Base-by-base conservation (phyloP, 495 filamentous ascomycete genomes). In the Neurospora intermedia region DNA sequence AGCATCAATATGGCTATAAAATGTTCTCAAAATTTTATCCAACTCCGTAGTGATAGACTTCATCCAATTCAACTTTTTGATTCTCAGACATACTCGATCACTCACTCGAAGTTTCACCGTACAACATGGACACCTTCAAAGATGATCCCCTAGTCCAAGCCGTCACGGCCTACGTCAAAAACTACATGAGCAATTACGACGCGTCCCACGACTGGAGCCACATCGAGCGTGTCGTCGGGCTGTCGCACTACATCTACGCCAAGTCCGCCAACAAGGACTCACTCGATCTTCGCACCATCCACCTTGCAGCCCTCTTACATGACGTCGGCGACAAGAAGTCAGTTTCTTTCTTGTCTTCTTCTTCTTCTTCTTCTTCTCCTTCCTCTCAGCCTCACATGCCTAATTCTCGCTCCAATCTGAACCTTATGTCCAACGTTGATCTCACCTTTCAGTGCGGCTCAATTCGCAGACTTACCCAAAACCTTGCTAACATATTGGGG, bases 201-300 rank as follows among this genome's bases (percentile, higher is more conserved):
- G 87, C 88, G 27, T 95, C 92, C 7, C 96, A 98, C 83, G 91
- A 96, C 83, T 94, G 89, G 82, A 80, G 84, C 46, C 95, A 98
- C 80, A 91, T 98, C 73, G 80, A 89, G 72, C 91, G 96, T 46
- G 95, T 98, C 41, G 82, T 92, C 8, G 81, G 86, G 16, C 87
- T 97, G 9, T 87, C 93, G n/a, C 86, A 88, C 69, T 73, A 81
- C 78, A 83, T 85, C 69, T 84, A 86, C 59, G 85, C 91, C 72
- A 81, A 89, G 41, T 77, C 80, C 43, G 75, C 77, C 79, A 70
- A 76, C 71, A 74, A 59, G 70, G 82, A 74, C 78, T 81, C 69
- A 38, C 79, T 76, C 73, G 85, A 92, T 79, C 77, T 81, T 35
- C 81, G 85, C 15, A 81, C 91, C 39, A 84, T 97, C 75, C 86